Evolutionary conservation across 2,329 filamentous ascomycete genomes (phyloP).

Genomic region (Diaporthe longicolla): DNA sequence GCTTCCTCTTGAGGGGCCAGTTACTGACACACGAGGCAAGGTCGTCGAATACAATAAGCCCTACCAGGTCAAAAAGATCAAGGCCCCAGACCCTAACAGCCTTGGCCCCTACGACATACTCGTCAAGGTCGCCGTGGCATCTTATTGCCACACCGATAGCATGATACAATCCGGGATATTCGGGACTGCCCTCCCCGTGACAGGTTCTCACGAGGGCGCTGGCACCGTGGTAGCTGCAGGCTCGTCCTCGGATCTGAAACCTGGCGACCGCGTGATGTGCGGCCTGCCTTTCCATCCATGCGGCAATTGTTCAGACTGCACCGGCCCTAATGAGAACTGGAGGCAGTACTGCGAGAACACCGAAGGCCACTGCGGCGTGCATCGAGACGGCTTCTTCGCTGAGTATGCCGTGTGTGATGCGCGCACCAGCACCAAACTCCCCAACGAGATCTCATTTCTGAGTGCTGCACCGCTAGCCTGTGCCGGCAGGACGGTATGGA

Average conservation of each 20-base stretch:
- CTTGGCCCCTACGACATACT: constrained; percentile 69
- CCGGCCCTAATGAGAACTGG: constrained; percentile 58
- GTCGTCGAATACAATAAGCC: constrained; percentile 64
- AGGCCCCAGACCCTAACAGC: constrained; percentile 62
- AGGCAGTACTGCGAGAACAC: constrained; percentile 66
- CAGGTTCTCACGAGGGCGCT: constrained; percentile 69
- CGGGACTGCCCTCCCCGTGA: constrained; percentile 62
- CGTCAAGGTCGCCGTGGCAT: constrained; percentile 71
- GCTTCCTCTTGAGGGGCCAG: no score
- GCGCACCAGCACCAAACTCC: constrained; percentile 60
- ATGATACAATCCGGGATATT: constrained; percentile 68
- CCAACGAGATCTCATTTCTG: constrained; percentile 62
- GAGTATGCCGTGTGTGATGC: constrained; percentile 68
- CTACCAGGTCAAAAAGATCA: constrained; percentile 65
- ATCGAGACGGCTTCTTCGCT: constrained; percentile 67
- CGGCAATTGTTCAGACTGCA: constrained; percentile 66
- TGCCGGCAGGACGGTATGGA: constrained; percentile 66
- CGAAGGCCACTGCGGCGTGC: constrained; percentile 63
- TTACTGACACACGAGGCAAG: constrained; percentile 36
- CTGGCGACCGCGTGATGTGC: constrained; percentile 70
- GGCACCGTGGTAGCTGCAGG: constrained; percentile 68
- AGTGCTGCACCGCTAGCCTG: constrained; percentile 71
- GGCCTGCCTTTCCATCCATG: constrained; percentile 68
- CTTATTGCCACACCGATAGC: constrained; percentile 73
- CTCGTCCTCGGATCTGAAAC: constrained; percentile 57